Base-by-base conservation (phyloP, 306 rosid species). In the Clitoria ternatea region DNA sequence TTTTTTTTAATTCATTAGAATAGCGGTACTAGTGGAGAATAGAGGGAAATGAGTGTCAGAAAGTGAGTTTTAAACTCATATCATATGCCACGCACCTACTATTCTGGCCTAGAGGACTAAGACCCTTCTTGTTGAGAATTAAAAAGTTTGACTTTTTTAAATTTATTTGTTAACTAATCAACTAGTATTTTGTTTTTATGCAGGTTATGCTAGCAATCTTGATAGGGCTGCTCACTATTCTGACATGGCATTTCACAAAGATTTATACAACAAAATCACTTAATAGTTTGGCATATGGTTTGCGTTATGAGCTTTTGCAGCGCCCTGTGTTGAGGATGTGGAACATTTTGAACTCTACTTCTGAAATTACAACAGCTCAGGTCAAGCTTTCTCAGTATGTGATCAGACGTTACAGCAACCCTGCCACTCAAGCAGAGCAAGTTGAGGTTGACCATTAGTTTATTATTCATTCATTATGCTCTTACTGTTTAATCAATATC, bases 161-260 rank as follows among this genome's bases (percentile, higher is more conserved):
- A n/a, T 35, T 0, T 69, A 32, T 22, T 64, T 39, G 14, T 78
- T 54, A 8, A 42, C 62, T 48, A 30, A 72, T 65, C 9, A 37
- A 72, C 37, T 1, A n/a, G 17, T 5, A 26, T 40, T 43, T 69
- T 63, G 54, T 9, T 72, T 75, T 44, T 50, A 24, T 70, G 62
- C 89, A 95, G 99, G 91, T 86, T 53, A 95, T 95, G 99, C 82
- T 95, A 53, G 99, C 97, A 3, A 95, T 95, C 79, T 75, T 95
- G 84, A 95, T 95, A 36, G 99, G 99, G 62, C 75, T 95, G 23
- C 80, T 95, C 24, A 95, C 99, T 15, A 89, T 95, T 75, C 77
- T 95, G 63, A 95, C 99, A 26, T 95, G 99, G 99, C 99, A 95
- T 80, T 89, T 95, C 75, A 95, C 99, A 1, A 91, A 85, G 87